Evolutionary conservation across 1,284 basidiomycete genomes (phyloP).

Genomic region (Boletus mariae): DNA sequence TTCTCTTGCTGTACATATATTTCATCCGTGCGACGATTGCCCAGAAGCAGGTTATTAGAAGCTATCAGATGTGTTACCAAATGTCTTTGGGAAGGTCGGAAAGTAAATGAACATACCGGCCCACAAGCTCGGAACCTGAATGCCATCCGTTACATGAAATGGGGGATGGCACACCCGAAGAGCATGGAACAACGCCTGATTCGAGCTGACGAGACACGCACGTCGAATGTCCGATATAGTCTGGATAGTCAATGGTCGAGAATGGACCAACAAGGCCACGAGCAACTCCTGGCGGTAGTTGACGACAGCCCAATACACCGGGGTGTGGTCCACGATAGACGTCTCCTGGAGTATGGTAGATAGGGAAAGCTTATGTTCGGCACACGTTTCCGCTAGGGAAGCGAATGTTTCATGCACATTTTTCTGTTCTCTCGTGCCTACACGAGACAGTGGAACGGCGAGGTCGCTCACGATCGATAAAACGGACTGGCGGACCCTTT

Average conservation of each 20-base stretch:
- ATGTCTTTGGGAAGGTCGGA: conserved; percentile 36
- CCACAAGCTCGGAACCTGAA: conserved; percentile 10
- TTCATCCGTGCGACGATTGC: conserved; percentile 49
- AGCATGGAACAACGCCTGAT: conserved; percentile 61
- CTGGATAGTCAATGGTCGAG: conserved; percentile 47
- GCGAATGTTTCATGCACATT: conserved; percentile 36
- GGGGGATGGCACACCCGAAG: conserved; percentile 38
- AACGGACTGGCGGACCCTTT: conserved; percentile 41
- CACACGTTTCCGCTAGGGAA: conserved; percentile 44
- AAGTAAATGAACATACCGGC: conserved; percentile 22
- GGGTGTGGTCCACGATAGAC: conserved; percentile 58
- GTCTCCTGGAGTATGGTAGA: conserved; percentile 55
- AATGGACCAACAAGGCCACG: conserved; percentile 45
- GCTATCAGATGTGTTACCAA: conserved; percentile 29
- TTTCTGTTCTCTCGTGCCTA: neutral
- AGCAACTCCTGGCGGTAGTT: conserved; percentile 42
- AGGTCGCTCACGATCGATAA: conserved; percentile 46
- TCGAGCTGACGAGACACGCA: conserved; percentile 61
- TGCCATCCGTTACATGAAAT: conserved; percentile 21
- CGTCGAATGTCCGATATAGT: conserved; percentile 58
- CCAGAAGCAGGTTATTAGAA: conserved; percentile 57
- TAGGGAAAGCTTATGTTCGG: conserved; percentile 39
- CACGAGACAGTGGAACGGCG: conserved; percentile 24
- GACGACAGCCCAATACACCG: conserved; percentile 70
- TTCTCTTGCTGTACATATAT: conserved; percentile 46